These are phyloP conservation scores for Dunaliella primolecta DNA, from an alignment of 139 green algal genomes.

Conservation along the genomic window DNA sequence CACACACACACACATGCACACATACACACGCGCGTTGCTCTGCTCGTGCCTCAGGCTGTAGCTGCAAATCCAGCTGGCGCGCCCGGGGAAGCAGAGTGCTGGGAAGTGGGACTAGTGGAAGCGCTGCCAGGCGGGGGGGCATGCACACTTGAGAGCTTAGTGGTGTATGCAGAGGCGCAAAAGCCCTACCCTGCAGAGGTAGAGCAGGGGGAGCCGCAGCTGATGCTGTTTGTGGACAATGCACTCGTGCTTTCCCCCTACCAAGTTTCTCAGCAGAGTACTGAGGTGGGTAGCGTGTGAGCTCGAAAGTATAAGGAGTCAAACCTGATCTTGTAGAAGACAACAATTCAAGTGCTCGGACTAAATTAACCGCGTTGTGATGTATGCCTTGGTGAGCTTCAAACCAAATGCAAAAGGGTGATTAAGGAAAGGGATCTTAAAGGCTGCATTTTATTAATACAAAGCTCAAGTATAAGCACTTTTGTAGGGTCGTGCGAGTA, in stretches of 20 bases:
- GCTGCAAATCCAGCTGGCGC: slow-evolving; percentile 16
- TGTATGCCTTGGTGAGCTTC: too few relatives aligned
- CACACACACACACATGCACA: background rate
- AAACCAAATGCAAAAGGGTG: too few relatives aligned
- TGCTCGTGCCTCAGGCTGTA: background rate
- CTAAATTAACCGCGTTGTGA: too few relatives aligned
- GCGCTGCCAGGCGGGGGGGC: slow-evolving; percentile 19
- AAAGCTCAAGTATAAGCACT: too few relatives aligned
- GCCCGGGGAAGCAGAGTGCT: slow-evolving; percentile 43
- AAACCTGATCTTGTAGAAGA: too few relatives aligned
- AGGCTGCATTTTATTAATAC: too few relatives aligned
- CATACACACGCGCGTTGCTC: background rate
- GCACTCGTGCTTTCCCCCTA: slow-evolving; percentile 69
- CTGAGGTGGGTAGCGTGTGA: slow-evolving; percentile 45
- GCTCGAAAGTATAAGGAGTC: too few relatives aligned
- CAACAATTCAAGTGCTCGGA: too few relatives aligned
- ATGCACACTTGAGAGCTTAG: slow-evolving; percentile 22
- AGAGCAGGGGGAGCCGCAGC: slow-evolving; percentile 67
- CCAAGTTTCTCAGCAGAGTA: slow-evolving; percentile 49
- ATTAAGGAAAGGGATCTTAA: too few relatives aligned
- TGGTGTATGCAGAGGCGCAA: slow-evolving; percentile 51
- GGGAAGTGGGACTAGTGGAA: slow-evolving; percentile 25
- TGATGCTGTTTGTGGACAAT: slow-evolving; percentile 61
- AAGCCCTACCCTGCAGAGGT: slow-evolving; percentile 59
- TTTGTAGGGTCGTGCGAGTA: too few relatives aligned